These are phyloP conservation scores for Claviceps purpurea DNA, from an alignment of 2,329 filamentous ascomycete species.

Conservation along the genomic window DNA sequence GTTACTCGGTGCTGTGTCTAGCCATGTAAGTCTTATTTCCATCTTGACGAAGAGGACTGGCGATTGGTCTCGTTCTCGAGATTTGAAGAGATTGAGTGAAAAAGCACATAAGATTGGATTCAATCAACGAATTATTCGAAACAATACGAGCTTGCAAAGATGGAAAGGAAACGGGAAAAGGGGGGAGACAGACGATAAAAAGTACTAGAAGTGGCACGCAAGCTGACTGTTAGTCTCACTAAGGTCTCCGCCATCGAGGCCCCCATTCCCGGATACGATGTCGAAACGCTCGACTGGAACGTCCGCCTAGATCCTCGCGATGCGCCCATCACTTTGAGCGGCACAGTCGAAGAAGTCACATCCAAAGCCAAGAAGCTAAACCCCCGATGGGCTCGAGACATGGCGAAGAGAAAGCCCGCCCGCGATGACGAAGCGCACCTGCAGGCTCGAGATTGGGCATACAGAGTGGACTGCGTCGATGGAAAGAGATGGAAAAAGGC, in stretches of 20 bases:
- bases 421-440: not conserved
- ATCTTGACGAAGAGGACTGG: not conserved
- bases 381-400: not conserved
- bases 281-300: not conserved
- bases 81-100: too few species aligned
- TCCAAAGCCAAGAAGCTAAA: not conserved
- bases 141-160: too few species aligned
- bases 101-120: too few species aligned
- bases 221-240: not conserved
- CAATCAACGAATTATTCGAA: too few species aligned
- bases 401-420: not conserved
- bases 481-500: not conserved
- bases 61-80: too few species aligned
- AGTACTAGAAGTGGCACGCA: not conserved
- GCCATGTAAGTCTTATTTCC: not conserved
- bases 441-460: not conserved
- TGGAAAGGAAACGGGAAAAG: too few species aligned
- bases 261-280: not conserved
- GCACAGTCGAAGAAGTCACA: not conserved
- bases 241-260: not conserved
- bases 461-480: not conserved
- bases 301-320: not conserved
- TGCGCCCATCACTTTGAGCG: not conserved
- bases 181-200: not conserved
- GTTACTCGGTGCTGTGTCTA: not conserved